Evolutionary conservation across 352 stramenopile genomes (phyloP).

Genomic region (Phytophthora sansomeana): DNA sequence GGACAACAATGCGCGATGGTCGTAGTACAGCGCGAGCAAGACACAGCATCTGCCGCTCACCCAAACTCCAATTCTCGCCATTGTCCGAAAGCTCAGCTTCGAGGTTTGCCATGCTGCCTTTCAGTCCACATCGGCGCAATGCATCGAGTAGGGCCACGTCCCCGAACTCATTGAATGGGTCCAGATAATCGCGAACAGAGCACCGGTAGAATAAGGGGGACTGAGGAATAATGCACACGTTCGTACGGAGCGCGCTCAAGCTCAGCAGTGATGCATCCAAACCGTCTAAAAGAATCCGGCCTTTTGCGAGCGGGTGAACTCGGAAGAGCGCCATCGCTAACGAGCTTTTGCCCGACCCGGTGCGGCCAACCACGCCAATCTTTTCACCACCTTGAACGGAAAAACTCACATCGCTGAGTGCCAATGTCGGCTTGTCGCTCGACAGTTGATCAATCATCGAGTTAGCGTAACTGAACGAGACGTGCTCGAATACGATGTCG

Average conservation of each 20-base stretch:
- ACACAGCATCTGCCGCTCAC: constrained; percentile 97
- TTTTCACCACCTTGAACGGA: constrained; percentile 56
- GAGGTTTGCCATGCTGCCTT: constrained; percentile 40
- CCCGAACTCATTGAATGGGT: constrained; percentile 86
- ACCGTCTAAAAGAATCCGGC: constrained; percentile 90
- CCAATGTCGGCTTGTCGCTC: constrained; percentile 31
- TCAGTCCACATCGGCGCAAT: constrained; percentile 50
- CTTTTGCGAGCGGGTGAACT: constrained; percentile 46
- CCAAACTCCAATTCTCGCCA: constrained; percentile 95
- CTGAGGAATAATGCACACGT: constrained; percentile 81
- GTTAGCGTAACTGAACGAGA: constrained; percentile 41
- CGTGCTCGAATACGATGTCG: constrained; percentile 45
- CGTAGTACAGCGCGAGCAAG: constrained; percentile 94
- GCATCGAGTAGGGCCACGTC: constrained; percentile 64
- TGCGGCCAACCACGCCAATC: constrained; percentile 69
- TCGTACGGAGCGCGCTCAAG: constrained; percentile 51
- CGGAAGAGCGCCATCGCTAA: constrained; percentile 67
- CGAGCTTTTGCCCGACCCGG: constrained; percentile 66
- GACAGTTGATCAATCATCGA: constrained; percentile 7
- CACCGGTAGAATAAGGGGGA: constrained; percentile 95
- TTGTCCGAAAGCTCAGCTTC: constrained; percentile 76
- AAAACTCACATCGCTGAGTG: constrained; percentile 61
- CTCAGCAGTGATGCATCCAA: constrained; percentile 71
- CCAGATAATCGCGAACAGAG: constrained; percentile 92
- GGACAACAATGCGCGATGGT: constrained; percentile 86